phyloP scores from a whole-genome alignment of 768 basidiomycete species.

The Obba rivulosa region DNA sequence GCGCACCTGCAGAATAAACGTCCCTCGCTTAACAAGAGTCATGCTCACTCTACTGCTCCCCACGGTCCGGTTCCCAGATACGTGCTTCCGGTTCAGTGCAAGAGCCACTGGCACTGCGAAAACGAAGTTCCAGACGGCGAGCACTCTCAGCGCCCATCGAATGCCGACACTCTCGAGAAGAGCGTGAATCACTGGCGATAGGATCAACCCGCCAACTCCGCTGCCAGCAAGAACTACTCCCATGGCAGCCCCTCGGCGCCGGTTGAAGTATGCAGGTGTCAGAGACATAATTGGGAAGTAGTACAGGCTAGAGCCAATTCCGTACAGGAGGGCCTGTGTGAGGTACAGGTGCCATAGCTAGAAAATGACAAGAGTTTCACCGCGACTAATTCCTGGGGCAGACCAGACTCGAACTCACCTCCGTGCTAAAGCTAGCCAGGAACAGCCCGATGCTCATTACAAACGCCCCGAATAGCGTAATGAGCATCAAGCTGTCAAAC shows the following conservation, averaged over 20 bases:
- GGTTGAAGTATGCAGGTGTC: constrained; percentile 37
- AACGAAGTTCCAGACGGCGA: constrained; percentile 36
- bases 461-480: constrained; percentile 31
- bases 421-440: constrained; percentile 34
- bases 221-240: constrained; percentile 36
- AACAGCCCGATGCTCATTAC: constrained; percentile 39
- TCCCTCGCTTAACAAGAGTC: constrained; percentile 32
- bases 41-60: constrained; percentile 27
- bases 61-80: constrained; percentile 8
- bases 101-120: constrained; percentile 32
- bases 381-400: neutral
- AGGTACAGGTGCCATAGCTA: constrained; percentile 41
- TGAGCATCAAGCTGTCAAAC: constrained; percentile 26
- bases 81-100: constrained; percentile 26
- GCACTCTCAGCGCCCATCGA: constrained; percentile 31
- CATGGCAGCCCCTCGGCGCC: constrained; percentile 41
- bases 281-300: constrained; percentile 41
- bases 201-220: constrained; percentile 39
- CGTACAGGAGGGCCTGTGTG: constrained; percentile 38
- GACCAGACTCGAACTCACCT: constrained; percentile 17
- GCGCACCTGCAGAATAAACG: constrained; percentile 36
- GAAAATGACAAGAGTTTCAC: neutral
- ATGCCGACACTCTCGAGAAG: constrained; percentile 32
- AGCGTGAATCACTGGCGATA: constrained; percentile 33
- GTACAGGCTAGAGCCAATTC: constrained; percentile 37